Base-by-base conservation (phyloP, 2,329 filamentous ascomycete species). In the Drechslerella stenobrocha region DNA sequence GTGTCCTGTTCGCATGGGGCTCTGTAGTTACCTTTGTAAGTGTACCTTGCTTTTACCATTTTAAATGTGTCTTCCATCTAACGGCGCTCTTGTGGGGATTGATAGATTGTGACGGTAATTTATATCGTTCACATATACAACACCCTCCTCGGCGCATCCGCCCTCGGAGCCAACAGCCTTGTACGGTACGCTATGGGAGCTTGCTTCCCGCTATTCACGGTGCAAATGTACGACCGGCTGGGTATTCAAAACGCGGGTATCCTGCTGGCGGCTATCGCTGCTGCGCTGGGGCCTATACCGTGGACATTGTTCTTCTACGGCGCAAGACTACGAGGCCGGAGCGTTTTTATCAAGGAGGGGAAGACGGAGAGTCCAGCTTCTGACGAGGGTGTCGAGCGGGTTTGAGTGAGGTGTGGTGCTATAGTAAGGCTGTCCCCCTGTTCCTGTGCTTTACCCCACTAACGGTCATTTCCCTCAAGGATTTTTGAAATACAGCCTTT, bases 171-270 rank as follows among this genome's bases (percentile, higher is more conserved):
- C 1, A 86, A 85, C 69, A 80, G 81, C 1, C 75, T 87, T 9
- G 76, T 81, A 0, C 76, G 84, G 15, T 87, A 85, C 65, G 74
- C 74, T 0, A 77, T 85, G 6, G 82, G 81, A 0, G 81, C 79
- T 0, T 80, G 77, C 0, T 86, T 87, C 52, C 84, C 84, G 0
- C 73, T 87, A 0, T 87, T 86, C 69, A 82, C 82, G 0, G 75
- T 86, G 0, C 81, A 84, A 65, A 82, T 79, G 75, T 79, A 79
- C 53, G 52, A 74, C 15, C 69, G 45, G 0, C 69, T 80, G 9
- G 78, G 77, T 0, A 75, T 79, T 7, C 74, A 73, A 15, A 79
- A 78, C 76, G 79, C 79, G 0, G 77, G 75, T 4, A 77, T 75
- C 24, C 48, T 80, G 15, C 74, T 80, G 23, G 79, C 74, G 0